These are phyloP conservation scores for Venturia carpophila DNA, from an alignment of 2,329 filamentous ascomycete species.

Conservation along the genomic window DNA sequence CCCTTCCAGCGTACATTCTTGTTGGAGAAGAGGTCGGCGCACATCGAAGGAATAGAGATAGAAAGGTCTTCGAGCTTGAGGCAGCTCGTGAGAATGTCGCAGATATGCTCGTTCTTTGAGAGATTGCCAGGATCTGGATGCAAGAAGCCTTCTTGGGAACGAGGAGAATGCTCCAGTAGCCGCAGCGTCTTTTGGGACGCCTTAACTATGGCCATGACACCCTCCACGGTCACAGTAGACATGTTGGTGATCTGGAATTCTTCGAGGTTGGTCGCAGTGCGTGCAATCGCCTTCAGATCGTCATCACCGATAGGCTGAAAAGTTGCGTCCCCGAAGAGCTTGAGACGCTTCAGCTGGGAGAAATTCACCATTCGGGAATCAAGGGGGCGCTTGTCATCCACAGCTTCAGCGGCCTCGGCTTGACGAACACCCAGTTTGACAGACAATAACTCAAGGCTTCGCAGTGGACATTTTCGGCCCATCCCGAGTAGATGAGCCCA, in stretches of 20 bases:
- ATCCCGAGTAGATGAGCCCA: slow-evolving; percentile 43
- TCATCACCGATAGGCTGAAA: slow-evolving; percentile 45
- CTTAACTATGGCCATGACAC: slow-evolving; percentile 44
- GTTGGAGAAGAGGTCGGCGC: slow-evolving; percentile 40
- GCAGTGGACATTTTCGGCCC: slow-evolving; percentile 34
- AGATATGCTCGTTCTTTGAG: slow-evolving; percentile 40
- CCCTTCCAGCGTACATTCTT: slow-evolving; percentile 38
- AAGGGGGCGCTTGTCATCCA: slow-evolving; percentile 38
- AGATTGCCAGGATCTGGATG: slow-evolving; percentile 42
- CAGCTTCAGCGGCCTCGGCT: slow-evolving; percentile 32
- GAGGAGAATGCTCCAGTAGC: slow-evolving; percentile 47
- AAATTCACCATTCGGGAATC: slow-evolving; percentile 40
- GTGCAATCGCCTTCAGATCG: slow-evolving; percentile 43
- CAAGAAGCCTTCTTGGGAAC: slow-evolving; percentile 44
- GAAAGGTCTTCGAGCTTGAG: slow-evolving; percentile 42
- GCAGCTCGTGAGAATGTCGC: slow-evolving; percentile 39
- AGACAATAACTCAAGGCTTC: slow-evolving; percentile 45
- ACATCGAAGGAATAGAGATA: slow-evolving; percentile 42
- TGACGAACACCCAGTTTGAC: slow-evolving; percentile 43
- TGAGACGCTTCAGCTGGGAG: slow-evolving; percentile 42
- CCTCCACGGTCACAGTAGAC: slow-evolving; percentile 45
- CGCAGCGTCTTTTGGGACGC: slow-evolving; percentile 41
- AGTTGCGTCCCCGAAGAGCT: slow-evolving; percentile 48
- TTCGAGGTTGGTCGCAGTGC: slow-evolving; percentile 44
- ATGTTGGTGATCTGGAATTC: slow-evolving; percentile 48